phyloP scores from a whole-genome alignment of 352 stramenopile species.

The Aphanomyces cochlioides region DNA sequence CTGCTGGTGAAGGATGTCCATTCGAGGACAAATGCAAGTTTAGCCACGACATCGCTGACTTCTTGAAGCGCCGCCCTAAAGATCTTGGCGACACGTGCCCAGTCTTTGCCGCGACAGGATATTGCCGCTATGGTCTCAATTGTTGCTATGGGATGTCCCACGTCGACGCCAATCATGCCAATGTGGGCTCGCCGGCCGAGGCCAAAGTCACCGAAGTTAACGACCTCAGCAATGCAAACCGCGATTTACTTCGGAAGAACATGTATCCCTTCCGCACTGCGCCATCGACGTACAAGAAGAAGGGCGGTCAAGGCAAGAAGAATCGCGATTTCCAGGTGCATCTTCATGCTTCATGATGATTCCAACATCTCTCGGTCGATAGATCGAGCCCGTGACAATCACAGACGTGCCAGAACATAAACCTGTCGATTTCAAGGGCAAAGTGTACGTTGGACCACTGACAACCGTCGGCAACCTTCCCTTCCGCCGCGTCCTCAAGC shows the following conservation, averaged over 20 bases:
- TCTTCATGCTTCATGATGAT: conserved; percentile 32
- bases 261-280: conserved; percentile 87
- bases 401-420: conserved; percentile 73
- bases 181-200: conserved; percentile 35
- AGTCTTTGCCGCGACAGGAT: conserved; percentile 74
- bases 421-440: conserved; percentile 95
- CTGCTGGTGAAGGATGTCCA: conserved; percentile 54
- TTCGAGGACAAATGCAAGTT: conserved; percentile 84
- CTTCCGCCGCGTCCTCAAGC: conserved; percentile 96
- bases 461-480: conserved; percentile 99
- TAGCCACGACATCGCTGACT: conserved; percentile 76
- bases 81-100: conserved; percentile 75
- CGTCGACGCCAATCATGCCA: conserved; percentile 54
- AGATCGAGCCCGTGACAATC: conserved; percentile 35
- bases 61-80: conserved; percentile 82
- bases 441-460: conserved; percentile 98
- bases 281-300: conserved; percentile 62
- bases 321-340: conserved; percentile 33
- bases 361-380: conserved; percentile 27
- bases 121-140: conserved; percentile 89
- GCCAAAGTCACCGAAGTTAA: conserved; percentile 69
- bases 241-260: conserved; percentile 87
- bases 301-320: conserved; percentile 40
- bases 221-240: conserved; percentile 79
- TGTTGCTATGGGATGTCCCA: conserved; percentile 89